Evolutionary conservation across 1,284 basidiomycete genomes (phyloP).

Genomic region (Inonotus hispidus): DNA sequence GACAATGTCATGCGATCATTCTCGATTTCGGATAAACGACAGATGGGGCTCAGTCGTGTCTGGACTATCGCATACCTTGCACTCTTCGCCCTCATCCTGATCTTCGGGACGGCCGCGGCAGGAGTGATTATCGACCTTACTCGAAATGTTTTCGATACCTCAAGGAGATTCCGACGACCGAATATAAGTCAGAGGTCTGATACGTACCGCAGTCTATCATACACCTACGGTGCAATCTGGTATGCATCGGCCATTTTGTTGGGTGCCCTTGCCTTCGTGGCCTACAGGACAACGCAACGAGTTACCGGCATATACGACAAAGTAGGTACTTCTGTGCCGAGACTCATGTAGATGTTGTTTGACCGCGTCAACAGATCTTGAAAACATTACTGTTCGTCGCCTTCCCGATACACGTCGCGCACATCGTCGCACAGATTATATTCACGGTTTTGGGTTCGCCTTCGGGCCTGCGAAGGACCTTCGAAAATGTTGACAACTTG

Average conservation of each 20-base stretch:
- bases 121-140: background rate
- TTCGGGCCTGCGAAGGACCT: background rate
- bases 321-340: background rate
- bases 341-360: background rate
- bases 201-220: background rate
- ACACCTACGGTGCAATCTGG: slow-evolving; percentile 1
- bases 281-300: background rate
- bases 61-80: background rate
- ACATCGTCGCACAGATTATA: background rate
- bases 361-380: background rate
- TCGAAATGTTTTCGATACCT: background rate
- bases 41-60: background rate
- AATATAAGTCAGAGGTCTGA: background rate
- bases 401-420: background rate
- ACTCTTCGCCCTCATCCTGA: background rate
- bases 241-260: background rate
- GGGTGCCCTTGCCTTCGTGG: background rate
- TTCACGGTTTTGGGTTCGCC: slow-evolving; percentile 1
- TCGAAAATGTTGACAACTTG: no score
- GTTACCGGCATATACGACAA: background rate
- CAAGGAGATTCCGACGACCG: background rate
- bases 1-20: background rate
- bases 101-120: background rate
- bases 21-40: no score
- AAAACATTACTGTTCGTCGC: background rate